Base-by-base conservation (phyloP, 257 asterid genomes). In the Solanum neorickii region DNA sequence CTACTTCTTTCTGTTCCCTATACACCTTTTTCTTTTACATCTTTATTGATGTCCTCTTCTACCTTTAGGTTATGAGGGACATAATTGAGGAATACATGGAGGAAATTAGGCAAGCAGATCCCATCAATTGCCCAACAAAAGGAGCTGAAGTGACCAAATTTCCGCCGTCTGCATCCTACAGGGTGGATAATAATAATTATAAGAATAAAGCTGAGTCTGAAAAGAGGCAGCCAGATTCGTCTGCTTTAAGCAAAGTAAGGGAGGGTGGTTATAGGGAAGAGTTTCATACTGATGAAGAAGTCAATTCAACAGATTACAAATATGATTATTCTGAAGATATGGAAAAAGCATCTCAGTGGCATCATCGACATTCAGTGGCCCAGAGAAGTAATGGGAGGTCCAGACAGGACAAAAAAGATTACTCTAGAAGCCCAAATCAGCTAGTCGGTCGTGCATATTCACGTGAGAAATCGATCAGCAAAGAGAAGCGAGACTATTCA, bases 1-100 rank as follows among this genome's bases (percentile, higher is more conserved):
- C 41, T 18, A 59, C 77, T 39, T 59, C 27, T 39, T 86, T 18
- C n/a, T 56, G 69, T 66, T 46, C 68, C 46, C 83, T 47, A 13
- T 74, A 49, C 25, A 84, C 42, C 73, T 88, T 59, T 56, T 82
- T 78, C 46, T 89, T 78, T 83, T 82, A 20, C n/a, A 35, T 56
- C 86, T 76, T 75, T 82, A 44, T 37, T 73, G 47, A 29, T 39
- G 39, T 33, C 68, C 41, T 33, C 49, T 78, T 44, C 78, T 88
- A 76, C 65, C 82, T 46, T 70, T 66, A 96, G 99, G 96, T 95
- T 82, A 92, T 88, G 91, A 93, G 98, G 90, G 98, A 90, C 88
- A 94, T 97, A 75, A 96, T 97, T 88, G 96, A 92, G 87, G 98
- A 93, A 90, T 93, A 89, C 87, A 97, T 95, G 98, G 99, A 94